Evolutionary conservation across 768 basidiomycete genomes (phyloP).

Genomic region (Mycena belliarum): DNA sequence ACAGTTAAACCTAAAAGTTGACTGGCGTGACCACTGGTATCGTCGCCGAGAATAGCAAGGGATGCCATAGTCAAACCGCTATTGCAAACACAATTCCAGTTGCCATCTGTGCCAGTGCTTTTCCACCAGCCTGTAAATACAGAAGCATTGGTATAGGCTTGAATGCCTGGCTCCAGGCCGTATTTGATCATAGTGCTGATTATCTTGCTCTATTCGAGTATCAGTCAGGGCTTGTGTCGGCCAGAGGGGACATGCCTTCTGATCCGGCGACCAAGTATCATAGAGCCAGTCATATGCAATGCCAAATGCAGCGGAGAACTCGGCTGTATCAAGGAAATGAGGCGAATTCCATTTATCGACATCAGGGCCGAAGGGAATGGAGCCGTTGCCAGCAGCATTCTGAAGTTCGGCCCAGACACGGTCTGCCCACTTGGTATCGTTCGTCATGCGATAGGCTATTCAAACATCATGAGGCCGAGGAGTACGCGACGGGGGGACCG

Average conservation of each 20-base stretch:
- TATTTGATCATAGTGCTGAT: constrained; percentile 71
- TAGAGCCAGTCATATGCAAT: constrained; percentile 98
- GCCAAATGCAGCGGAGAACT: constrained; percentile 84
- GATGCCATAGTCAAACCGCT: constrained; percentile 86
- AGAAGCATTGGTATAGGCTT: constrained; percentile 45
- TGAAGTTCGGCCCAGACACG: constrained; percentile 69
- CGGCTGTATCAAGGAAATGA: constrained; percentile 92
- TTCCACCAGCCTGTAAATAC: constrained; percentile 75
- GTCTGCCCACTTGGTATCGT: constrained; percentile 66
- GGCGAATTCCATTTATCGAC: constrained; percentile 77
- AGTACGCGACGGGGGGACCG: no score
- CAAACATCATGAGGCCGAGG: no score
- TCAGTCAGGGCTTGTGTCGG: no score
- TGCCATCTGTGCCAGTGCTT: constrained; percentile 70
- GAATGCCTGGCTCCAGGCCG: constrained; percentile 70
- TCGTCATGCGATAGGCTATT: constrained; percentile 81
- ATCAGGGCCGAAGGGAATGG: constrained; percentile 65
- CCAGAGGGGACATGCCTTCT: no score
- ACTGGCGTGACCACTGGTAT: constrained; percentile 70
- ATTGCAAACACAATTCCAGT: constrained; percentile 98
- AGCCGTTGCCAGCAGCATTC: constrained; percentile 77
- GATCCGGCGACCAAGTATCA: constrained; percentile 74
- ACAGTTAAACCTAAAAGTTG: constrained; percentile 68
- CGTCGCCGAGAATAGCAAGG: constrained; percentile 86
- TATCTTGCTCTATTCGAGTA: constrained; percentile 62